Conservation (phyloP, 257 asterid species). For the Cruciata laevipes region DNA sequence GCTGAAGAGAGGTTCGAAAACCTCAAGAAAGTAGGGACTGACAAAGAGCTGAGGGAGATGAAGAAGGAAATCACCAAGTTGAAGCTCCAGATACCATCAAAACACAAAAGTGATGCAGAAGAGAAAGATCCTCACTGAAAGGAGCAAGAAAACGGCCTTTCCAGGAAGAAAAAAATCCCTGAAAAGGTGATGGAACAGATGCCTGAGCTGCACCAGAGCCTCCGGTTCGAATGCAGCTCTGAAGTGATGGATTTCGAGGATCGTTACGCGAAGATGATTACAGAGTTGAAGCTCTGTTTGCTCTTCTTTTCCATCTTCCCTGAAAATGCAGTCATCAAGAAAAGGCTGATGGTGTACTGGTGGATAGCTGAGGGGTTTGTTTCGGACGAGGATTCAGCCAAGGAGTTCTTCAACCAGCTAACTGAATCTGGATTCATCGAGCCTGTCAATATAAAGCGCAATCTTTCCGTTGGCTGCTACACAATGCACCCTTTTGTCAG, state of each 20-base stretch:
- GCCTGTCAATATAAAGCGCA: conserved; percentile 23
- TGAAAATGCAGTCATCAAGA: conserved; percentile 28
- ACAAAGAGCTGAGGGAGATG: conserved; percentile 4
- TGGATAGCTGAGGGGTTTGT: conserved; percentile 41
- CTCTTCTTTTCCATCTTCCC: conserved; percentile 41
- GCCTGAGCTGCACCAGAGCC: conserved; percentile 21
- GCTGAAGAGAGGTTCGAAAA: background rate
- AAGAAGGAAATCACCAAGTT: conserved; percentile 25
- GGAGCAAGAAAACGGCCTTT: background rate
- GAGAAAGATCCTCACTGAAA: conserved; percentile 7
- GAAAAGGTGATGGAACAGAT: conserved; percentile 9
- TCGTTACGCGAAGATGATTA: conserved; percentile 13
- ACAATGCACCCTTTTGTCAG: conserved; percentile 32
- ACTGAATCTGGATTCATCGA: conserved; percentile 30
- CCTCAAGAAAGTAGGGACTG: background rate
- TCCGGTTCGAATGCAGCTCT: conserved; percentile 9
- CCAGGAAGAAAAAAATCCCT: conserved; percentile 1
- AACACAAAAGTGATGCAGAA: conserved; percentile 16
- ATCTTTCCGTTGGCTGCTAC: conserved; percentile 19
- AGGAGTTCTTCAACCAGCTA: conserved; percentile 11
- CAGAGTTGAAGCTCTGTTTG: conserved; percentile 28
- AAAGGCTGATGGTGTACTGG: conserved; percentile 43
- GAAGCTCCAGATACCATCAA: conserved; percentile 31
- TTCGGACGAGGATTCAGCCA: conserved; percentile 15
- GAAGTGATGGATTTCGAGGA: conserved; percentile 29